Evolutionary conservation across 148 eudicot genomes (phyloP).

Genomic region (Vaccinium darrowii): DNA sequence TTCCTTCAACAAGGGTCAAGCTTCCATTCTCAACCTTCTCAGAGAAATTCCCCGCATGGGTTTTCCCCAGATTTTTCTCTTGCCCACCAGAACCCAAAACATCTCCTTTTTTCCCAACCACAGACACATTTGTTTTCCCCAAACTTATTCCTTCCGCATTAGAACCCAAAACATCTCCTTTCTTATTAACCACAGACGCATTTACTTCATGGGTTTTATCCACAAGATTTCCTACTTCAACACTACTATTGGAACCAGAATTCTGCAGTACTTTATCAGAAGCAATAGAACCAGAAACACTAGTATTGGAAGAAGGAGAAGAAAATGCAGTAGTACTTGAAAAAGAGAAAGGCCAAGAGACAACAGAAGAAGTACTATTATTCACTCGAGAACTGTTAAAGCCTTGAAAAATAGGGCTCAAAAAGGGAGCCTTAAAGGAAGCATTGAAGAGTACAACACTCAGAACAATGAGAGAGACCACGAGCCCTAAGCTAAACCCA

Average conservation of each 20-base stretch:
- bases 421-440: conserved; percentile 29
- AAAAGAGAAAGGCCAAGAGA: conserved; percentile 37
- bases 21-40: conserved; percentile 23
- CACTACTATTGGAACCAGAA: neutral
- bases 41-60: neutral
- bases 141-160: conserved; percentile 23
- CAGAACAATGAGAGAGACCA: conserved; percentile 40
- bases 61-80: neutral
- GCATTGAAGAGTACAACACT: conserved; percentile 30
- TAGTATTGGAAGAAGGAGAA: conserved; percentile 13
- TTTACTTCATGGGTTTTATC: conserved; percentile 18
- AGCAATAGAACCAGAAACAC: neutral
- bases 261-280: conserved; percentile 5
- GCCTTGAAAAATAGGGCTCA: conserved; percentile 31
- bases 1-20: conserved; percentile 13
- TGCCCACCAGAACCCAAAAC: neutral
- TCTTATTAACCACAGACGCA: conserved; percentile 14
- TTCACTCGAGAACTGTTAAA: conserved; percentile 14
- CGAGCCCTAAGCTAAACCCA: conserved; percentile 46
- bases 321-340: conserved; percentile 8
- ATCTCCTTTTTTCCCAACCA: conserved; percentile 20
- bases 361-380: conserved; percentile 10
- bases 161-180: conserved; percentile 15
- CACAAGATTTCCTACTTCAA: neutral
- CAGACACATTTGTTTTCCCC: conserved; percentile 31